These are phyloP conservation scores for Sclerotinia minor DNA, from an alignment of 2,329 filamentous ascomycete species.

Conservation along the genomic window DNA sequence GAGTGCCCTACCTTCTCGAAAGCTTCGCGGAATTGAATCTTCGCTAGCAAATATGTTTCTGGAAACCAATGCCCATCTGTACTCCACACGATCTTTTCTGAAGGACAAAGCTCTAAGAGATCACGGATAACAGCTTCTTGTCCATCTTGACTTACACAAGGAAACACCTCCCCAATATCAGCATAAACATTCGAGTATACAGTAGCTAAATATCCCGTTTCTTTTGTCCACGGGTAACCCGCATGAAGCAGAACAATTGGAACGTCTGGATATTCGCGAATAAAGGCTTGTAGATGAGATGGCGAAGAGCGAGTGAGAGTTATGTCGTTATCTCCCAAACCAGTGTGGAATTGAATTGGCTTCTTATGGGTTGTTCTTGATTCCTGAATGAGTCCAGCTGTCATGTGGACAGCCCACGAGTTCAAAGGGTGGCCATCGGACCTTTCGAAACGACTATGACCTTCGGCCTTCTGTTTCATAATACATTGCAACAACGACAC, in stretches of 20 bases:
- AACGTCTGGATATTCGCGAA: constrained; percentile 66
- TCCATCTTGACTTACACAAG: constrained; percentile 72
- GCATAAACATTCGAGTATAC: constrained; percentile 79
- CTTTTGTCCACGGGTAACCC: constrained; percentile 76
- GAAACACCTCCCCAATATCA: constrained; percentile 82
- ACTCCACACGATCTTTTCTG: constrained; percentile 75
- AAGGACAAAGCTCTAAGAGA: constrained; percentile 72
- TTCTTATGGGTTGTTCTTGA: constrained; percentile 55
- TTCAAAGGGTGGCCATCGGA: constrained; percentile 67
- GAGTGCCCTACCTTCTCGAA: constrained; percentile 59
- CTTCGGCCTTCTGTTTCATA: constrained; percentile 31
- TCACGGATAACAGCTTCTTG: constrained; percentile 71
- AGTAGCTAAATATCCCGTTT: constrained; percentile 75
- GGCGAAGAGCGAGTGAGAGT: constrained; percentile 69
- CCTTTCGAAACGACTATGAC: constrained; percentile 47
- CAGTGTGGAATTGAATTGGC: constrained; percentile 81
- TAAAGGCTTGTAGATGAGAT: constrained; percentile 71
- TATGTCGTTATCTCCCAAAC: constrained; percentile 78
- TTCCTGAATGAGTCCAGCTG: constrained; percentile 58
- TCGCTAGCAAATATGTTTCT: constrained; percentile 73
- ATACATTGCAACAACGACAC: constrained; percentile 37
- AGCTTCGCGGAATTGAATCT: constrained; percentile 69
- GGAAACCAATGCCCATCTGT: constrained; percentile 79
- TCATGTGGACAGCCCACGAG: constrained; percentile 65
- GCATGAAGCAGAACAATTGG: constrained; percentile 79